Percentiles rank a stretch among this genome's conserved stretches.
phyloP scores from a whole-genome alignment of 306 rosid species.

The Aeschynomene evenia region DNA sequence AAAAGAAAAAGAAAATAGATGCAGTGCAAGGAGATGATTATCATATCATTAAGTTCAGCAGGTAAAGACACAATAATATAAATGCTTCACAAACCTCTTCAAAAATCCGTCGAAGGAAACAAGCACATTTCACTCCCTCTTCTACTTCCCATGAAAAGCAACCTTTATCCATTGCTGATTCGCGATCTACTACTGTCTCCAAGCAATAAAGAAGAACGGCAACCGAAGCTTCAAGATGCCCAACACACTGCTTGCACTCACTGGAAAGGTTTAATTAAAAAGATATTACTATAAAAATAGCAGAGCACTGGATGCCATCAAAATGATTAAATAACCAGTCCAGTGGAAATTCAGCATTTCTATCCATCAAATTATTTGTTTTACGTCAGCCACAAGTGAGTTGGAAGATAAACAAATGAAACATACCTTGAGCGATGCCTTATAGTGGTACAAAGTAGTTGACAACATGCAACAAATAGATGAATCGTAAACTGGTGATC shows the following conservation, averaged over 20 bases:
- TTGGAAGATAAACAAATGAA: conserved; percentile 30
- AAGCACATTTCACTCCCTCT: conserved; percentile 85
- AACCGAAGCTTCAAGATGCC: conserved; percentile 77
- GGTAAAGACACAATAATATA: conserved; percentile 12
- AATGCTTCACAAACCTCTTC: conserved; percentile 75
- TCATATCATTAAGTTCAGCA: neutral
- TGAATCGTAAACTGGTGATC: conserved; percentile 61
- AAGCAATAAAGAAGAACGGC: conserved; percentile 72
- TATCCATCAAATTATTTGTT: conserved; percentile 11
- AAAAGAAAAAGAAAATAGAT: conserved; percentile 18
- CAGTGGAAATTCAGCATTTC: neutral
- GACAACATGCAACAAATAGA: conserved; percentile 78
- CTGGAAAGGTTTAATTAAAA: conserved; percentile 39
- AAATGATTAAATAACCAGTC: conserved; percentile 17
- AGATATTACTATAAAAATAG: conserved; percentile 18
- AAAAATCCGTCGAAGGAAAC: conserved; percentile 69
- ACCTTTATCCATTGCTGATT: conserved; percentile 36
- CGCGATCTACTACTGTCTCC: conserved; percentile 61
- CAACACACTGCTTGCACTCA: conserved; percentile 63
- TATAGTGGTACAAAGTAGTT: conserved; percentile 60
- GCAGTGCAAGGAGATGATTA: conserved; percentile 2
- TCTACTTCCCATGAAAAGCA: conserved; percentile 69
- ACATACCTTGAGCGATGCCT: conserved; percentile 78
- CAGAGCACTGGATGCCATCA: conserved; percentile 16
- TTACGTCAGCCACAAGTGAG: conserved; percentile 8